A percentile compares a stretch with the other conserved stretches of the same genome.
These are phyloP conservation scores for Excoecaria agallocha DNA, from an alignment of 345 rosid species.

Conservation along the genomic window DNA sequence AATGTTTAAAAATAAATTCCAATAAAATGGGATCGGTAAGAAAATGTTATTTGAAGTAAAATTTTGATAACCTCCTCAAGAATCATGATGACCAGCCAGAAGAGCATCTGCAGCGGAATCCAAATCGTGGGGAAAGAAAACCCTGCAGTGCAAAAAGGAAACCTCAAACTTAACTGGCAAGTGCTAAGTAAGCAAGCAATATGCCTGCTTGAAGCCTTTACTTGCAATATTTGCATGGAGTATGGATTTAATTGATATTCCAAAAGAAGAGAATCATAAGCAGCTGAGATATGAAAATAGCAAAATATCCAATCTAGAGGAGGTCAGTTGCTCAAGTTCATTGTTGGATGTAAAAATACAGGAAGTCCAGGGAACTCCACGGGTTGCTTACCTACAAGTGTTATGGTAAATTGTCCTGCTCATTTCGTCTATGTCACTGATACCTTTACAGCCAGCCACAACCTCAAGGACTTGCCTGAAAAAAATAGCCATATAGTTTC, in stretches of 20 bases:
- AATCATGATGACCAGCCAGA: conserved; percentile 43
- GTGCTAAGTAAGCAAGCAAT: not conserved
- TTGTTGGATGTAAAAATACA: not conserved
- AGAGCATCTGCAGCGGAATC: conserved; percentile 77
- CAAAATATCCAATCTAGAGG: not conserved
- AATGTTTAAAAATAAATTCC: not conserved
- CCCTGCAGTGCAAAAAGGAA: conserved; percentile 44
- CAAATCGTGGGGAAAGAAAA: conserved; percentile 89
- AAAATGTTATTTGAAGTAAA: not conserved
- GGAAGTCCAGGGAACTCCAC: not conserved
- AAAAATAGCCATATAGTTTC: conserved; percentile 13
- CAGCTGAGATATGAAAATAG: not conserved
- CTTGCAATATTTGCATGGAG: too few relatives aligned
- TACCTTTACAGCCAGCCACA: conserved; percentile 83
- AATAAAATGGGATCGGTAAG: not conserved
- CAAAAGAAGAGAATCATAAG: not conserved
- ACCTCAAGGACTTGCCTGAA: conserved; percentile 94
- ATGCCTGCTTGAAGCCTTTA: not conserved
- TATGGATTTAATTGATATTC: not conserved
- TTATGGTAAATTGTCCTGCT: conserved; percentile 75
- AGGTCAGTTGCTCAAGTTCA: not conserved
- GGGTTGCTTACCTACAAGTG: conserved; percentile 67
- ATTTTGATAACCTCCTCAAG: conserved; percentile 15
- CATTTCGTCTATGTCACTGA: conserved; percentile 54
- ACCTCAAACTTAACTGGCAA: not conserved